These are phyloP conservation scores for Lecanicillium sp. DNA, from an alignment of 2,329 filamentous ascomycete genomes.

Conservation along the genomic window DNA sequence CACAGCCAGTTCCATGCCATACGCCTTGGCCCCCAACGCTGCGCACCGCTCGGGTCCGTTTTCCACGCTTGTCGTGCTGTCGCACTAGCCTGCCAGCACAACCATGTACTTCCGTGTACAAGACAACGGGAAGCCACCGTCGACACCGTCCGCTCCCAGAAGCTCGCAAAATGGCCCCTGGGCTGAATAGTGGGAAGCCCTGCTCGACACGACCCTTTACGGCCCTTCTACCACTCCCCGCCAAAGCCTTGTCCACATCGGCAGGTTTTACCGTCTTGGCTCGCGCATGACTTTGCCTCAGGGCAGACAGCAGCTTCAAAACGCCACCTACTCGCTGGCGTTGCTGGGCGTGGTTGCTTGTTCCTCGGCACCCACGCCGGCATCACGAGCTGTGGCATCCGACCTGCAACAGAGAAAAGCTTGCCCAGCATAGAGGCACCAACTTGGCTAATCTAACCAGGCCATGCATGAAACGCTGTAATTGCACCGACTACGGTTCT, in stretches of 20 bases:
- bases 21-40: background rate
- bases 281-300: conserved; percentile 5
- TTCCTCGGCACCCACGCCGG: conserved; percentile 9
- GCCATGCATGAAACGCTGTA: background rate
- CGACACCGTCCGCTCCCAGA: background rate
- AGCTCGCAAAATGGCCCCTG: background rate
- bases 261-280: conserved; percentile 12
- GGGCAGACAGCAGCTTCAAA: conserved; percentile 3
- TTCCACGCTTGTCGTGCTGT: background rate
- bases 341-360: background rate
- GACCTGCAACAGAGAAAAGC: background rate
- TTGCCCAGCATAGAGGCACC: too few species aligned
- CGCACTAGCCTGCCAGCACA: background rate
- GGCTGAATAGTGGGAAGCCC: background rate
- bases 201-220: background rate
- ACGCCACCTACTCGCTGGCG: conserved; percentile 7
- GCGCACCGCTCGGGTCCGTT: background rate
- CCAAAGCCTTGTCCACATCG: conserved; percentile 5
- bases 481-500: background rate
- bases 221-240: background rate
- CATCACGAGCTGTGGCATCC: background rate
- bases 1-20: conserved; percentile 5
- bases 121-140: conserved; percentile 2
- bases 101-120: background rate
- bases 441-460: too few species aligned